Evolutionary conservation across 352 stramenopile genomes (phyloP), one percentile per base, ranked within the genome.

Genomic region (Stephanocyclus meneghinianus): DNA sequence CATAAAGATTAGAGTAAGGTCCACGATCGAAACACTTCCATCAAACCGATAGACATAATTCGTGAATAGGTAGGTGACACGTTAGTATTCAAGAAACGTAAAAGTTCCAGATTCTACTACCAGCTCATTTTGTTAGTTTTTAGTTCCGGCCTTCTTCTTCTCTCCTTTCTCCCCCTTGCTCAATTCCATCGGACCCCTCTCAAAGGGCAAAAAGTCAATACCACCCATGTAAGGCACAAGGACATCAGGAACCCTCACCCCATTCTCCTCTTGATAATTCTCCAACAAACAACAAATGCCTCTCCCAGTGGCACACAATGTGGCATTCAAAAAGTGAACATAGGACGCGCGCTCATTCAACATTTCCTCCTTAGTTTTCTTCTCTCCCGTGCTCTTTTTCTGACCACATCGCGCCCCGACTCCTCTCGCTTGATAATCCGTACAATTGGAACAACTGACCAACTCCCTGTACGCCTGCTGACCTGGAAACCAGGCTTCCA

Each of bases 381-480:
- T 98, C 77, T 97, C 95, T 40, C 89, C 92, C 77, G 97, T 26
- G 48, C 5, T 90, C 91, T 98, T 98, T 88, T 98, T 98, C 35
- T 95, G 84, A 72, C 97, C 96, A 75, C 96, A 99, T 74, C 97
- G 94, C 61, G 98, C 98, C 78, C 98, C 96, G 91, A 99, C 98
- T 69, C 95, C 96, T 71, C 97, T 95, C 40, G 96, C 91, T 91
- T 99, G 97, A 88, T 96, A 97, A 91, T 99, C 97, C 26, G 96
- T 99, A 94, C 97, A 99, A 91, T 99, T 99, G 40, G 95, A 99
- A 87, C 96, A 98, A 59, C 95, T 98, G 64, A 99, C 97, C n/a
- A 99, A 90, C 88, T 99, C 97, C 65, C 97, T 95, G 88, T 98
- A 99, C 73, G 97, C 94, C 77, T 98, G 95, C 91, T 99, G 98